Base-by-base conservation (phyloP, 345 rosid species). In the Capsella bursapastoris region DNA sequence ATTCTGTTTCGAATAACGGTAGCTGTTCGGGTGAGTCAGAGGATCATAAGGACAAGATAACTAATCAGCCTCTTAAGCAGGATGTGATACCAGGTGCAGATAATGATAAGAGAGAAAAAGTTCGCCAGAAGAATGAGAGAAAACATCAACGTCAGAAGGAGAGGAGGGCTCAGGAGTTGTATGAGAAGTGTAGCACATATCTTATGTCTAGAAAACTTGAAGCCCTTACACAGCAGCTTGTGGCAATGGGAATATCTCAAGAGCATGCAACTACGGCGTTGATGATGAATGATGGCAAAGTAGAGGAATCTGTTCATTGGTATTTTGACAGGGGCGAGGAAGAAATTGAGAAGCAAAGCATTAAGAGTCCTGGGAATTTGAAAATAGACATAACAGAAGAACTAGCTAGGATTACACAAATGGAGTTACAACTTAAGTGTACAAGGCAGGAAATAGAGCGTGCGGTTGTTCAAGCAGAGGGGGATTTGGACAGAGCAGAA, bases 1-100 rank as follows among this genome's bases (percentile, higher is more conserved):
- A 92, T 84, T 84, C 90, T 25, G 73, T 90, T 58, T 92, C 98
- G 7, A 92, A 92, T 49, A 92, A 87, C 28, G 95, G 84, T 79
- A 92, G 98, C 85, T 90, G 95, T 82, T 92, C 98, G 8, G 93
- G 98, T 32, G 98, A 92, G 71, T 92, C 98, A 0, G 98, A 92
- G 86, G 96, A 92, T 61, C 96, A 86, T n/a, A 87, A 92, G 82
- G 91, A 92, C 51, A 90, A 85, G 77, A 32, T 76, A 22, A 74
- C 82, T 6, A 83, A 74, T 79, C 71, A 66, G 49, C 67, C 90
- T 59, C 57, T 50, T 40, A 84, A 78, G 50, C 95, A 60, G 61
- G 96, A 90, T 70, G 77, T 69, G n/a, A 68, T 86, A 63, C 86
- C 93, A 13, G 93, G 91, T 63, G 90, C 87, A 58, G 98, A 92